Evolutionary conservation across 495 filamentous ascomycete genomes (phyloP).

Genomic region (Glutinoglossum americanum): DNA sequence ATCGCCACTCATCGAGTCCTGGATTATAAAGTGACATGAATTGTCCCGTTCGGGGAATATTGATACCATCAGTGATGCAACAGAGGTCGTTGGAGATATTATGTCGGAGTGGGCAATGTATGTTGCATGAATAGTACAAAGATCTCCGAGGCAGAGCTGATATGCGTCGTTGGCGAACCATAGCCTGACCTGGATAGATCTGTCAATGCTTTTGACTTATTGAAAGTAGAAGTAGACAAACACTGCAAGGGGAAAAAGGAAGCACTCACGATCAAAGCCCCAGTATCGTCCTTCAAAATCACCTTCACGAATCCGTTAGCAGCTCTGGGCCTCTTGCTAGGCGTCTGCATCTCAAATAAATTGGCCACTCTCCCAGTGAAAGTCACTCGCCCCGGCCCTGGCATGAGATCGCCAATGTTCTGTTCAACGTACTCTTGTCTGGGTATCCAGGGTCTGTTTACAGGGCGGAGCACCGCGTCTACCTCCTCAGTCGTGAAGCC

Average conservation of each 20-base stretch:
- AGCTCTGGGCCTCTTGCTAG: constrained; percentile 18
- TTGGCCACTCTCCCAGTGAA: constrained; percentile 40
- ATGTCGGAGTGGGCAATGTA: constrained; percentile 14
- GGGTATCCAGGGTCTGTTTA: constrained; percentile 26
- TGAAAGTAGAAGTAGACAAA: background rate
- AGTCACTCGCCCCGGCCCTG: constrained; percentile 28
- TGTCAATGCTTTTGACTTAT: background rate
- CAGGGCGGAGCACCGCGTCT: background rate
- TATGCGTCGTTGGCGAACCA: constrained; percentile 16
- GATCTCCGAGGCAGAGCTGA: constrained; percentile 19
- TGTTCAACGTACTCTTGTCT: constrained; percentile 27
- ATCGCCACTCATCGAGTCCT: constrained; percentile 22
- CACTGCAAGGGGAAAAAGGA: background rate
- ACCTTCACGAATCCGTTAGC: constrained; percentile 31
- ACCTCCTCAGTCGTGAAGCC: background rate
- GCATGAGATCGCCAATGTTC: constrained; percentile 26
- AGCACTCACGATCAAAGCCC: constrained; percentile 26
- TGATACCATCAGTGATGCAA: constrained; percentile 19
- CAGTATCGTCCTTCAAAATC: constrained; percentile 35
- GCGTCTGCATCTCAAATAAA: constrained; percentile 19
- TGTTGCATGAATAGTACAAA: constrained; percentile 22
- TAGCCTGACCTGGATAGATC: constrained; percentile 20
- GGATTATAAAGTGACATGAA: constrained; percentile 28
- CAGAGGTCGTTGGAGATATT: constrained; percentile 4
- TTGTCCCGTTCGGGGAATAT: constrained; percentile 31